Base-by-base conservation (phyloP, 495 filamentous ascomycete species). In the Penicillium maclennaniae region DNA sequence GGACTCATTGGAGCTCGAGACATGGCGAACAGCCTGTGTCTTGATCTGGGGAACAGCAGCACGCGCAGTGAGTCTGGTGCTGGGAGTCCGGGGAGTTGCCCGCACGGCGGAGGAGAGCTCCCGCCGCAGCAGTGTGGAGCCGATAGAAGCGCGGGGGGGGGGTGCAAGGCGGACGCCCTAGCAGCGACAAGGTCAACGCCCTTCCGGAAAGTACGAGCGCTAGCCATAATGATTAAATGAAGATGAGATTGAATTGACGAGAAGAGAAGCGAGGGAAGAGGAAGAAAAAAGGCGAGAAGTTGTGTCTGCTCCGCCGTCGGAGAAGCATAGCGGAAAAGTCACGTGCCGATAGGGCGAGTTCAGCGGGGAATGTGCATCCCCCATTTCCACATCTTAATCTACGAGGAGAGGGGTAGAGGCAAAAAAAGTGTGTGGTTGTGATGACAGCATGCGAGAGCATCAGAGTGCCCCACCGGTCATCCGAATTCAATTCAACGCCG, bases 1-100 rank as follows among this genome's bases (percentile, higher is more conserved):
- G 2, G 34, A 67, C 84, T 42, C 76, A 58, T 74, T 65, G 63
- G 82, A 80, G 39, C 88, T 59, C 76, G 28, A 83, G 78, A 62
- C 81, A 92, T 59, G 82, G 81, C 58, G 68, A 44, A 87, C 60
- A 36, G 47, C 17, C 45, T 67, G 58, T 6, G 43, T 31, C 12
- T 59, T 57, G 40, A 59, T 49, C 23, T 56, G 54, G 6, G 63
- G 47, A 40, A 63, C 46, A 26, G 55, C 27, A 40, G 47, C 49
- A 20, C 56, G 56, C 9, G 53, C 17, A 25, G 57, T 46, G 23
- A 55, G 36, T 45, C 60, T 51, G 21, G 52, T 38, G 37, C 55
- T 55, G 53, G 61, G 59, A 31, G 51, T 45, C 25, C 59, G 61
- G 49, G 36, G 38, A 37, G 51, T 43, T 46, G 55, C 45, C 48